Percentiles rank a stretch among this genome's conserved stretches.
phyloP scores from a whole-genome alignment of 192 early-diverging fungal genomes.

The Rhizophlyctis rosea region DNA sequence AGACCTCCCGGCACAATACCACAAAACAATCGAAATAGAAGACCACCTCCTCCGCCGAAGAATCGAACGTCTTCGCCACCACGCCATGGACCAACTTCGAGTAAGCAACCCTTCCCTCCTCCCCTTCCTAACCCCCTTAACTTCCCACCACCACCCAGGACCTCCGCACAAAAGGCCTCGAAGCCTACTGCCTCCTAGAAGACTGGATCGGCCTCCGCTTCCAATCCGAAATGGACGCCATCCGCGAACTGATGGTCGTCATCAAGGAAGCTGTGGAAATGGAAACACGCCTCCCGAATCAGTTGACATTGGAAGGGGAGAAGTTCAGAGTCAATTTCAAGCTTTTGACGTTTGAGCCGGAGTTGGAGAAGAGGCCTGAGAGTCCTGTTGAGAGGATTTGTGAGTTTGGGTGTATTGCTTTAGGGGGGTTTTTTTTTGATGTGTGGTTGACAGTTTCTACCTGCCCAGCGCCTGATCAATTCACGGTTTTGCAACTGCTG shows the following conservation, averaged over 20 bases:
- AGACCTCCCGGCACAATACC: conserved; percentile 43
- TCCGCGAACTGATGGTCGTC: conserved; percentile 45
- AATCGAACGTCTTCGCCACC: conserved; percentile 40
- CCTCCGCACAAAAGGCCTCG: conserved; percentile 48
- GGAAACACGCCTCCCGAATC: conserved; percentile 51
- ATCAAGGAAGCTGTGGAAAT: conserved; percentile 62
- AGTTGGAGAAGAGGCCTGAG: conserved; percentile 52
- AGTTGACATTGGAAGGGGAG: conserved; percentile 49
- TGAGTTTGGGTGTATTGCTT: conserved; percentile 19
- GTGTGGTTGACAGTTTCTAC: not conserved
- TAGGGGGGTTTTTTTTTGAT: not conserved
- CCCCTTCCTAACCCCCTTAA: not conserved
- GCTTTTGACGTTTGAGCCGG: conserved; percentile 48
- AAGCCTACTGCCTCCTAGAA: conserved; percentile 52
- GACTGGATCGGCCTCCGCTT: conserved; percentile 52
- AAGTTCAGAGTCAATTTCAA: conserved; percentile 53
- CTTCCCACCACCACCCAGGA: conserved; percentile 29
- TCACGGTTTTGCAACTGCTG: conserved; percentile 48
- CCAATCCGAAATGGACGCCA: conserved; percentile 56
- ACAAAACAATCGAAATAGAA: conserved; percentile 46
- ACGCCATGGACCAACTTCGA: conserved; percentile 37
- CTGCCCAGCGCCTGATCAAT: conserved; percentile 43
- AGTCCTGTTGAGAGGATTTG: conserved; percentile 51
- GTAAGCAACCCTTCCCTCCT: conserved; percentile 22
- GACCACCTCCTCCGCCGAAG: conserved; percentile 42